Percentiles rank a stretch among this genome's conserved stretches.
Conservation (phyloP, 768 basidiomycete species). For the Pleurotus eryngii region DNA sequence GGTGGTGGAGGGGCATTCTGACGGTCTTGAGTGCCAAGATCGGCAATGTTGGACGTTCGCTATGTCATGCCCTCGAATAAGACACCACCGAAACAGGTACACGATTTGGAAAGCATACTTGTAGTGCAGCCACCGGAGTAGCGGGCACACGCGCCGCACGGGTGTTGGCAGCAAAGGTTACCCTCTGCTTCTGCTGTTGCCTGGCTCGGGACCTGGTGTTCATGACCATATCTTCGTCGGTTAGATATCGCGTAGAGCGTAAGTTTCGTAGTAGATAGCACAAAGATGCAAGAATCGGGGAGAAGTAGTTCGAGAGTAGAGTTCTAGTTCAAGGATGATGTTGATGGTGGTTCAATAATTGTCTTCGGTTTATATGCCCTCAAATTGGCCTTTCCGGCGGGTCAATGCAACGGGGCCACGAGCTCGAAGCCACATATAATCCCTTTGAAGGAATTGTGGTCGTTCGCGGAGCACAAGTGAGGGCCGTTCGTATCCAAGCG, state of each 20-base stretch:
- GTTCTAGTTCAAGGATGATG: background rate
- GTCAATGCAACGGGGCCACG: conserved; percentile 4
- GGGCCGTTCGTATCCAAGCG: background rate
- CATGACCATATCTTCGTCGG: background rate
- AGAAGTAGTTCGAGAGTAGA: background rate
- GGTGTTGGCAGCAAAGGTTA: too few relatives aligned
- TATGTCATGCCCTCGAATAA: too few relatives aligned
- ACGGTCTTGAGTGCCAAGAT: too few relatives aligned
- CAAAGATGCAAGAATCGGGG: background rate
- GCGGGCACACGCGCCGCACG: too few relatives aligned
- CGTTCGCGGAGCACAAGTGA: background rate
- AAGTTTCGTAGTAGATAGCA: background rate
- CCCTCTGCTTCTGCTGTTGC: too few relatives aligned
- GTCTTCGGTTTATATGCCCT: background rate
- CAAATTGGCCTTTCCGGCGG: background rate
- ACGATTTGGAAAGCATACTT: too few relatives aligned
- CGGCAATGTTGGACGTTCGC: too few relatives aligned
- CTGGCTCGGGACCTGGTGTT: background rate
- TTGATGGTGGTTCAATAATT: background rate
- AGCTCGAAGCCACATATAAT: background rate
- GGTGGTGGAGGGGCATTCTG: too few relatives aligned
- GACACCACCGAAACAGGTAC: too few relatives aligned
- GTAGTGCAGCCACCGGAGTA: too few relatives aligned
- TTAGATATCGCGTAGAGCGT: background rate
- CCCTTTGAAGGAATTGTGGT: background rate